Conservation (phyloP, 2,329 filamentous ascomycete genomes). For the Sporothrix euskadiensis region DNA sequence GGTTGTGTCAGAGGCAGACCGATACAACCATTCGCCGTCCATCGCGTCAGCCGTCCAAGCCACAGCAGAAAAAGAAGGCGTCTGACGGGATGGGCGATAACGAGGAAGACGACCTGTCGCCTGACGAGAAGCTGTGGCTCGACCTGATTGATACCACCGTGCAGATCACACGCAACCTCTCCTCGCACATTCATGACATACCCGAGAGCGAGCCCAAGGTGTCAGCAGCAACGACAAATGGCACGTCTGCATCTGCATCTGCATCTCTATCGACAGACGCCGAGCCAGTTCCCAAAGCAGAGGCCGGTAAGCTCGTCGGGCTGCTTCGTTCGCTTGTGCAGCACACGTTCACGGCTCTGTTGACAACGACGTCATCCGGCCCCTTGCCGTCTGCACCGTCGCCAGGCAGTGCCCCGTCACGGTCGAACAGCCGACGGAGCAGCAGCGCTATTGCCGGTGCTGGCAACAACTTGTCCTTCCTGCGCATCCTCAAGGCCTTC, state of each 20-base stretch:
- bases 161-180: slow-evolving; percentile 64
- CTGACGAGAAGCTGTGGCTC: slow-evolving; percentile 61
- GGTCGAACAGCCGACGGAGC: slow-evolving; percentile 33
- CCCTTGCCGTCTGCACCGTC: slow-evolving; percentile 5
- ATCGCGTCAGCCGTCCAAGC: not conserved
- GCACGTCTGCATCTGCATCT: too few relatives aligned
- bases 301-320: slow-evolving; percentile 62
- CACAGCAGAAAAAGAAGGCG: slow-evolving; percentile 27
- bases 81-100: slow-evolving; percentile 53
- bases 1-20: slow-evolving; percentile 87
- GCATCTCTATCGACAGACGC: not conserved
- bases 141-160: slow-evolving; percentile 62
- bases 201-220: slow-evolving; percentile 31
- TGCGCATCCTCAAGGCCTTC: slow-evolving; percentile 86
- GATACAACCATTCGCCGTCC: slow-evolving; percentile 51
- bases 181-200: slow-evolving; percentile 51
- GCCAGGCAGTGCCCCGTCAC: not conserved
- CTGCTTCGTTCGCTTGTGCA: slow-evolving; percentile 80
- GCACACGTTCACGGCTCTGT: slow-evolving; percentile 82
- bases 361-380: slow-evolving; percentile 50
- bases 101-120: slow-evolving; percentile 50
- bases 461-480: slow-evolving; percentile 72
- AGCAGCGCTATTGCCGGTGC: slow-evolving; percentile 38
- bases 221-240: not conserved
- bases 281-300: slow-evolving; percentile 34